A percentile compares a stretch with the other conserved stretches of the same genome.
These are phyloP conservation scores for Isabelozyma heimii DNA, from an alignment of 805 yeast genomes.

Conservation along the genomic window DNA sequence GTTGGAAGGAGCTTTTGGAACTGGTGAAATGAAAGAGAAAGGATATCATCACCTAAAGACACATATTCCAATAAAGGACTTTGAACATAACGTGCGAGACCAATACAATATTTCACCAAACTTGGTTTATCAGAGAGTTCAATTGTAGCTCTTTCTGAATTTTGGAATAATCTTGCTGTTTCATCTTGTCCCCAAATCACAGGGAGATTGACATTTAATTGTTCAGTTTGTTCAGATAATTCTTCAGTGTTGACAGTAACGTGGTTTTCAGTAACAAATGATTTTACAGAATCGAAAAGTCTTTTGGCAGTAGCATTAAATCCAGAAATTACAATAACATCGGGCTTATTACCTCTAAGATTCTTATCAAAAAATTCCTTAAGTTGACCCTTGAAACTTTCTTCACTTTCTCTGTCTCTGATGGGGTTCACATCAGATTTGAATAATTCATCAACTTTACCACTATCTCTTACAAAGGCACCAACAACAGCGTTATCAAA, in stretches of 20 bases:
- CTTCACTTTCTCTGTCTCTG: slow-evolving; percentile 42
- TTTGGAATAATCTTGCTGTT: slow-evolving; percentile 84
- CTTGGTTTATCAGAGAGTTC: slow-evolving; percentile 87
- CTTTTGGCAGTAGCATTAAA: slow-evolving; percentile 70
- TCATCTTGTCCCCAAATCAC: slow-evolving; percentile 89
- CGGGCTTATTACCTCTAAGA: slow-evolving; percentile 59
- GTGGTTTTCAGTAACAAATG: slow-evolving; percentile 55
- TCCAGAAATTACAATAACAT: slow-evolving; percentile 88
- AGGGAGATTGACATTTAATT: slow-evolving; percentile 38
- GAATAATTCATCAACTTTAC: slow-evolving; percentile 70
- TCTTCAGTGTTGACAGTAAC: slow-evolving; percentile 51
- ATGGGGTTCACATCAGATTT: slow-evolving; percentile 75
- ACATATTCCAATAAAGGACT: slow-evolving; percentile 91
- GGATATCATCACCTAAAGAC: slow-evolving; percentile 70
- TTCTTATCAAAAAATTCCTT: slow-evolving; percentile 61
- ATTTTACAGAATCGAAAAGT: slow-evolving; percentile 54
- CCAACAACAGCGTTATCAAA: slow-evolving; percentile 85
- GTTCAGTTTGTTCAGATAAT: slow-evolving; percentile 27
- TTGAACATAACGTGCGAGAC: slow-evolving; percentile 87
- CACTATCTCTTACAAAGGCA: slow-evolving; percentile 72
- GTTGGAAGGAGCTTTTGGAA: slow-evolving; percentile 69
- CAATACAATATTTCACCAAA: slow-evolving; percentile 79
- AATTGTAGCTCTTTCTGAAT: slow-evolving; percentile 66
- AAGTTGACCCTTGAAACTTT: slow-evolving; percentile 58
- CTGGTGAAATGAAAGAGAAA: slow-evolving; percentile 64